A percentile compares a stretch with the other conserved stretches of the same genome.
phyloP scores from a whole-genome alignment of 352 stramenopile species.

The Phytophthora capsici region DNA sequence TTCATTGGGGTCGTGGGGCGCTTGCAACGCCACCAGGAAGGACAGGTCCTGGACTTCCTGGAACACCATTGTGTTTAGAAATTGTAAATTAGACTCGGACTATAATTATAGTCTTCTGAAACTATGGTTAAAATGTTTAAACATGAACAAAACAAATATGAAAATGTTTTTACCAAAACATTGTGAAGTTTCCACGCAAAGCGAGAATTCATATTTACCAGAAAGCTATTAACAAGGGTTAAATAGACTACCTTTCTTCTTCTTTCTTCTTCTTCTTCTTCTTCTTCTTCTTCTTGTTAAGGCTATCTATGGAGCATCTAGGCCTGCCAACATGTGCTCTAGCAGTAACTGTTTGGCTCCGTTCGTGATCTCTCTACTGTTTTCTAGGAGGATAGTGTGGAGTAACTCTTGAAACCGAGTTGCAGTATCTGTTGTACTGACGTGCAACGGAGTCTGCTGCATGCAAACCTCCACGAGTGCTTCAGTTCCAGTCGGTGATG shows the following conservation, averaged over 20 bases:
- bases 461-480: slow-evolving; percentile 10
- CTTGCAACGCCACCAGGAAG: slow-evolving; percentile 4
- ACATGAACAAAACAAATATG: too few relatives aligned
- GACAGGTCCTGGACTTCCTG: not conserved
- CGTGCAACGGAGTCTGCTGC: not conserved
- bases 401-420: slow-evolving; percentile 5
- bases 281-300: too few relatives aligned
- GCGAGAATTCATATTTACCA: too few relatives aligned
- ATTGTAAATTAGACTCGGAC: not conserved
- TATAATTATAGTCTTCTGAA: too few relatives aligned
- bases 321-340: slow-evolving; percentile 1
- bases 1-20: not conserved
- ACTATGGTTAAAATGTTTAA: not conserved
- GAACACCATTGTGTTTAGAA: slow-evolving; percentile 1
- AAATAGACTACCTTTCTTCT: too few relatives aligned
- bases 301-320: too few relatives aligned
- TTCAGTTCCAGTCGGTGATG: not conserved
- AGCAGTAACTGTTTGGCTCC: slow-evolving; percentile 10
- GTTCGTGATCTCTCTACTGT: slow-evolving; percentile 11
- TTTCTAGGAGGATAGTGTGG: slow-evolving; percentile 13
- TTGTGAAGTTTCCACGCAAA: too few relatives aligned
- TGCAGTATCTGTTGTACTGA: not conserved
- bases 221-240: too few relatives aligned
- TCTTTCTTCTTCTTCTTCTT: too few relatives aligned
- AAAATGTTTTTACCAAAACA: too few relatives aligned